Base-by-base conservation (phyloP, 2,329 filamentous ascomycete species). In the Cytospora chrysosperma region DNA sequence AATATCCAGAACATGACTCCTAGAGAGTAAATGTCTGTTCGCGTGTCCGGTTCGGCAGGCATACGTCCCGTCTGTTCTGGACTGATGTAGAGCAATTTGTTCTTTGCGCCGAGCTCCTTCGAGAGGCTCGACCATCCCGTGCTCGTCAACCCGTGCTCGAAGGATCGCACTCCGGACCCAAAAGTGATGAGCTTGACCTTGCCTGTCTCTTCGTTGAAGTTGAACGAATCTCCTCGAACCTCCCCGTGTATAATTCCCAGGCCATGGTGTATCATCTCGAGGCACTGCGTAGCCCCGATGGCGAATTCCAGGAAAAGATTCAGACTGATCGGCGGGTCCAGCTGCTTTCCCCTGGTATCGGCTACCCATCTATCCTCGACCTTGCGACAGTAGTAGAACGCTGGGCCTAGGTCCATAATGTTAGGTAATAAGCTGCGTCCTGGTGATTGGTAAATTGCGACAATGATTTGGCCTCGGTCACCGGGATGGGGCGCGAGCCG, bases 61-160 rank as follows among this genome's bases (percentile, higher is more conserved):
- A 97, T 90, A 24, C 94, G 88, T 17, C 94, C 94, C 2, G 94
- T 97, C 78, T 97, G 94, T 73, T 98, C 94, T 0, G 94, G 93
- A 54, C 93, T 94, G 72, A 97, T 96, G 72, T 92, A 97, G 58
- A 93, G 87, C 24, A 98, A 81, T 75, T 96, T 97, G 72, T 93
- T 89, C 76, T 92, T 93, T 49, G 93, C 91, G 2, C 93, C 93
- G 9, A 93, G 77, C 73, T 97, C 91, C 65, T 90, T 89, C 15
- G 91, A 94, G 12, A 97, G 78, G 0, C 85, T 85, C 13, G 89
- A 91, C 94, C 94, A 98, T 37, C 93, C 93, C 24, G 90, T 89
- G 70, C 91, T 94, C 9, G 85, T 88, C 56, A 98, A 81, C 5
- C 93, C 92, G 76, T 97, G 92, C 75, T 97, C 94, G 69, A 97